Evolutionary conservation across 208 protist species (phyloP), one percentile per base, ranked within the genome.

Genomic region (Vickermania spadyakhi): DNA sequence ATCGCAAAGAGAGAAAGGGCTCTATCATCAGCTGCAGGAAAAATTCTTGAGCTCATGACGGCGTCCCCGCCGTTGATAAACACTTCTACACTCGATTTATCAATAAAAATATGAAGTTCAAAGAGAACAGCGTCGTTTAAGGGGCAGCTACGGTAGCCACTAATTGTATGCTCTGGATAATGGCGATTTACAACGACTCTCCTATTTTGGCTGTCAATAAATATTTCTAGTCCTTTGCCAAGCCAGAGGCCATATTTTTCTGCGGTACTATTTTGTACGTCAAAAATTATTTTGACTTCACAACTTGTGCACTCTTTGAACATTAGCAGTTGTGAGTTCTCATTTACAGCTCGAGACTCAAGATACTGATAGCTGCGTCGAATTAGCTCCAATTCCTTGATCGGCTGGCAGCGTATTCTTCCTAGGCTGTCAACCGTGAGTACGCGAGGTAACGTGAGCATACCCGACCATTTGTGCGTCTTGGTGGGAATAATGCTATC

Each of bases 231-330:
- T 2, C 79, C 79, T 28, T 27, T 55, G 4, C 79, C 79, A 23
- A 86, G 68, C 75, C 75, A 81, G 13, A 86, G 60, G 0, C 79
- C 79, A 52, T 86, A 86, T 59, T 86, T 86, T 31, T 81, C 74
- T 0, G 61, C 79, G 0, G 68, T 77, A 51, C 72, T 74, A 30
- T 64, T 69, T 21, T 77, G 54, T 0, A 69, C 18, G 21, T 77
- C 58, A 30, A 74, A 81, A 0, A 74, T 28, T 1, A 82, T 50
- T 0, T 71, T 66, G 11, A 86, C 56, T 28, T 86, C 79, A 58
- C 72, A 70, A 13, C 66, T 59, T 0, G 68, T 61, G 63, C 79
- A 81, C 30, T 76, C 58, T 0, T 63, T 29, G 2, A 81, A 50
- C 7, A 86, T 31, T 3, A 42, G 49, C 1, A 75, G 52, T 54